Percentiles rank a stretch among this genome's conserved stretches.
These are phyloP conservation scores for Cinnamomum chago DNA, from an alignment of 164 flowering plant genomes.

Conservation along the genomic window DNA sequence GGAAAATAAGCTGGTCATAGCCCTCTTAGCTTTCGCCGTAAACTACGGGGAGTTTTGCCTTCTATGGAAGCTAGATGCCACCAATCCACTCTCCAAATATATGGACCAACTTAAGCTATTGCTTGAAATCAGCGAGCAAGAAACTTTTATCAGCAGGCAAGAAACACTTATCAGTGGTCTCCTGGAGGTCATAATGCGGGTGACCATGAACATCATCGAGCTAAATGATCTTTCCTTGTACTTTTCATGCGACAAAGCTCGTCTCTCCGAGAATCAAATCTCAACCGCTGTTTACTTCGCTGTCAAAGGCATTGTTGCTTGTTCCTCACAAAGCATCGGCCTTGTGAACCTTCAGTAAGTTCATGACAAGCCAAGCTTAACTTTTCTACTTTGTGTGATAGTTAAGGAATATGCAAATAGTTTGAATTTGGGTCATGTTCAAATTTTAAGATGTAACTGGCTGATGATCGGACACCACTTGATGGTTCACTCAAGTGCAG, in stretches of 20 bases:
- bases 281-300: slow-evolving; percentile 54
- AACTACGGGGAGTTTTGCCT: slow-evolving; percentile 50
- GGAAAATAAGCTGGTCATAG: slow-evolving; percentile 47
- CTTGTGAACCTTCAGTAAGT: slow-evolving; percentile 28
- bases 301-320: slow-evolving; percentile 39
- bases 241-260: slow-evolving; percentile 29
- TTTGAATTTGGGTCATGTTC: neutral
- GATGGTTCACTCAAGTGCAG: too few species aligned
- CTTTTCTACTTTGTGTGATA: neutral
- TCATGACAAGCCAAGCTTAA: too few species aligned
- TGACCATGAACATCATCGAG: slow-evolving; percentile 39
- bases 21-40: slow-evolving; percentile 39
- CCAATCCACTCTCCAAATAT: slow-evolving; percentile 39
- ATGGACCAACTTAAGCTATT: slow-evolving; percentile 38
- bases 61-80: slow-evolving; percentile 24
- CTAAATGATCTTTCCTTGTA: slow-evolving; percentile 43
- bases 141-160: slow-evolving; percentile 20
- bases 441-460: neutral
- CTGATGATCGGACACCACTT: neutral
- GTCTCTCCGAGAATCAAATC: slow-evolving; percentile 27
- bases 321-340: slow-evolving; percentile 34
- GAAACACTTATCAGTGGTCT: slow-evolving; percentile 32
- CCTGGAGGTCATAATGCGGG: slow-evolving; percentile 28
- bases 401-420: neutral
- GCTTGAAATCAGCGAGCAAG: slow-evolving; percentile 30